phyloP scores from a whole-genome alignment of 1,139 yeast species.

The Taphrina betulina region DNA sequence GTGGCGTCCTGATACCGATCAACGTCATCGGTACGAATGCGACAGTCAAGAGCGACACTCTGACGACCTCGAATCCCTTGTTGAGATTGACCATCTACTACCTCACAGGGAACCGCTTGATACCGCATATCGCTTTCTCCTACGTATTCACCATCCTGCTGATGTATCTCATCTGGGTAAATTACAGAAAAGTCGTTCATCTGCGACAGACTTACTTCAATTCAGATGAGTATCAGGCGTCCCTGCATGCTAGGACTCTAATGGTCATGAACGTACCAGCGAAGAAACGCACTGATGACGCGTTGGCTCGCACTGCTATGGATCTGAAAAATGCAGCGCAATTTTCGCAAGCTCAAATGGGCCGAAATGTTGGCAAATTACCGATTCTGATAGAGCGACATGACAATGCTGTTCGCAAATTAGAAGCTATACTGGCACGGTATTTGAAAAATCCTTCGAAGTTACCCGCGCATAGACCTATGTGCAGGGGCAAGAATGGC shows the following conservation, averaged over 20 bases:
- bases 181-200: conserved; percentile 41
- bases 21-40: conserved; percentile 41
- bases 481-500: conserved; percentile 28
- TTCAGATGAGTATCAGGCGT: conserved; percentile 42
- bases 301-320: conserved; percentile 40
- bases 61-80: conserved; percentile 30
- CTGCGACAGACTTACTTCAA: conserved; percentile 42
- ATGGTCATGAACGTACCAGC: conserved; percentile 45
- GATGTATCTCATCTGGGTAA: conserved; percentile 42
- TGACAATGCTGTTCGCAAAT: conserved; percentile 39
- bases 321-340: conserved; percentile 37
- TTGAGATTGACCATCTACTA: conserved; percentile 29
- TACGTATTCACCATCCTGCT: conserved; percentile 43
- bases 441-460: conserved; percentile 42
- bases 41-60: conserved; percentile 7
- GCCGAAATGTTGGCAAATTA: conserved; percentile 43
- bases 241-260: conserved; percentile 44
- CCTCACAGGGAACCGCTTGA: conserved; percentile 43
- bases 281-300: conserved; percentile 41
- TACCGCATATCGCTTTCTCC: conserved; percentile 45
- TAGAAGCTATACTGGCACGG: conserved; percentile 45
- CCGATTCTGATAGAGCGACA: conserved; percentile 42
- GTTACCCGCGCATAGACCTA: conserved; percentile 36
- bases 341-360: conserved; percentile 44
- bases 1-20: conserved; percentile 46